phyloP scores from a whole-genome alignment of 2,329 filamentous ascomycete species.

The Pezizomycotina sp. region DNA sequence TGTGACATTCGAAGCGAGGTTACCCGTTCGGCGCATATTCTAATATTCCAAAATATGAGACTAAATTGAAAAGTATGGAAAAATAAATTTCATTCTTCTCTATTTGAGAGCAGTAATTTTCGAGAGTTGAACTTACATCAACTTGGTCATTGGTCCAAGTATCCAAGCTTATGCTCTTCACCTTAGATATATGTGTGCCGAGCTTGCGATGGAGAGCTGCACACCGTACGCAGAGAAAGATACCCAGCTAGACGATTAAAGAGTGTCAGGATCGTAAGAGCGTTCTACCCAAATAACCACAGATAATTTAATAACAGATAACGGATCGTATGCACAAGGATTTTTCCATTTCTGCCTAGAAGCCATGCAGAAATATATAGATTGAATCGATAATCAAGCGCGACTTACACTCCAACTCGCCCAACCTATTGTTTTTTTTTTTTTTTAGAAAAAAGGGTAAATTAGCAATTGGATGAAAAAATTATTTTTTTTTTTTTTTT shows the following conservation, averaged over 20 bases:
- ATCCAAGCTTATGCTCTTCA: slow-evolving; percentile 98
- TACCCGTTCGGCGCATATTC: slow-evolving; percentile 91
- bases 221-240: slow-evolving; percentile 97
- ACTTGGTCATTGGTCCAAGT: slow-evolving; percentile 93
- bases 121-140: slow-evolving; percentile 46
- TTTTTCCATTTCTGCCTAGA: slow-evolving; percentile 20
- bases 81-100: too few species aligned
- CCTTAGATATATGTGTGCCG: slow-evolving; percentile 93
- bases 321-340: too few species aligned
- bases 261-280: too few species aligned
- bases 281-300: slow-evolving; percentile 19
- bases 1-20: slow-evolving; percentile 64
- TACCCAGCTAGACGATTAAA: slow-evolving; percentile 60
- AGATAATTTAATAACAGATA: slow-evolving; percentile 7
- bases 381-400: too few species aligned
- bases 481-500: neutral
- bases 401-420: slow-evolving; percentile 92
- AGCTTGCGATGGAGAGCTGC: slow-evolving; percentile 88
- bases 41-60: slow-evolving; percentile 32
- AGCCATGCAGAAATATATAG: slow-evolving; percentile 7
- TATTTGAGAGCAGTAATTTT: neutral
- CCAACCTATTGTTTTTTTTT: slow-evolving; percentile 64
- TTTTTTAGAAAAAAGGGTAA: too few species aligned
- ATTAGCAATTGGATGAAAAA: too few species aligned
- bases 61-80: neutral